Evolutionary conservation across 177 flowering plant species (phyloP), one percentile per base, ranked within the genome.

Genomic region (Vitis hybrid): DNA sequence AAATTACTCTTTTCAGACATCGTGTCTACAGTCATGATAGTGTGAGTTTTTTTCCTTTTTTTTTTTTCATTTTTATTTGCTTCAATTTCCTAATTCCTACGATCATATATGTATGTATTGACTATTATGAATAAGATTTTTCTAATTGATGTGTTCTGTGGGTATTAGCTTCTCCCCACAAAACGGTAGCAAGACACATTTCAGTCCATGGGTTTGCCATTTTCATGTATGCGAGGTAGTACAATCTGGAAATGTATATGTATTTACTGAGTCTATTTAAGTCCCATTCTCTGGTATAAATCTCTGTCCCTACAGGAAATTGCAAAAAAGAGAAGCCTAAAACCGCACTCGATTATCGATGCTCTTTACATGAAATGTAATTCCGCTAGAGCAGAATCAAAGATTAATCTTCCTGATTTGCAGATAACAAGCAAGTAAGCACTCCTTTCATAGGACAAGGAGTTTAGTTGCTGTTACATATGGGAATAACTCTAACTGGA

Each of bases 151-250:
- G 18, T 79, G 18, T 75, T 74, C 4, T 58, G 17, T 62, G 19
- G 60, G 18, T 64, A 55, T 40, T 40, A 40, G 45, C 45, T 40
- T 40, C 45, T 40, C 45, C 30, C 26, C 83, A 82, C 21, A 77
- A 80, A 67, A 72, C 45, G 5, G 60, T 49, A 21, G 72, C 9
- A 13, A 58, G 56, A 71, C 19, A 3, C 72, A 23, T 61, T 62
- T 73, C 57, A 82, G 91, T 79, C 90, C 94, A 52, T 92, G 98
- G 97, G 83, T 90, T 62, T 86, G 92, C 82, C 97, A 95, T 78
- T 90, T 96, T 72, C 93, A 92, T 75, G 30, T 91, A 40, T 63
- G 76, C 78, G 82, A 92, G 99, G 99, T 93, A 79, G 62, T 68
- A 14, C 15, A 65, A 12, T 77, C 23, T 15, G n/a, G 49, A 18